These are phyloP conservation scores for Herpomyces periplanetae DNA, from an alignment of 2,329 filamentous ascomycete species.

Conservation along the genomic window DNA sequence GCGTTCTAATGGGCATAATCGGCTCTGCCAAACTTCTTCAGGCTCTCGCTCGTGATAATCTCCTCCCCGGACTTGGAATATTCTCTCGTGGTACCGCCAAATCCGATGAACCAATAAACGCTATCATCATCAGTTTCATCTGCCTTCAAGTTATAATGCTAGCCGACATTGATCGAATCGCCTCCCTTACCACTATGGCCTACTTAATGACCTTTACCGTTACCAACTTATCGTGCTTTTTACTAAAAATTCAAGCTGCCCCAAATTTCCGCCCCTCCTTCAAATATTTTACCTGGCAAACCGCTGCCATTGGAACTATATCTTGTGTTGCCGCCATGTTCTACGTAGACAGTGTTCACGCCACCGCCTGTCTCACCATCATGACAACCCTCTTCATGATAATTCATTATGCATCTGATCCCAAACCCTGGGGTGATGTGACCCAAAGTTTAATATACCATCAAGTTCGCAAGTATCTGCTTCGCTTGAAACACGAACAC, in stretches of 20 bases:
- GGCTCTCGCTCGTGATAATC: constrained; percentile 34
- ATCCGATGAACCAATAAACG: constrained; percentile 31
- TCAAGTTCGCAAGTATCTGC: constrained; percentile 51
- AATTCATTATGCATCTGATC: constrained; percentile 49
- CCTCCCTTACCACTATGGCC: constrained; percentile 59
- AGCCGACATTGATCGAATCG: constrained; percentile 51
- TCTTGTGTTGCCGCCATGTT: constrained; percentile 49
- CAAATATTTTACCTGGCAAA: constrained; percentile 58
- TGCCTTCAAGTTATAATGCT: constrained; percentile 43
- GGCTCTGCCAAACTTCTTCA: constrained; percentile 51
- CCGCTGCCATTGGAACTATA: constrained; percentile 31
- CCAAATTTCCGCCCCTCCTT: constrained; percentile 65
- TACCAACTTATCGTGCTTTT: constrained; percentile 51
- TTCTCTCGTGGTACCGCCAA: constrained; percentile 33
- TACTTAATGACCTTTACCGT: constrained; percentile 74
- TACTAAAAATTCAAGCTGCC: constrained; percentile 49
- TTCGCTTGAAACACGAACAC: constrained; percentile 48
- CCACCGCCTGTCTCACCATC: constrained; percentile 28
- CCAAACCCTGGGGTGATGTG: constrained; percentile 63
- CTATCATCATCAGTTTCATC: constrained; percentile 31
- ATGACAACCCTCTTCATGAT: constrained; percentile 38
- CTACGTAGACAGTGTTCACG: constrained; percentile 49
- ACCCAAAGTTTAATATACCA: constrained; percentile 60
- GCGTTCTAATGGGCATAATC: constrained; percentile 50
- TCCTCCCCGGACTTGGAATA: constrained; percentile 31